These are phyloP conservation scores for Auricularia auricula-judae DNA, from an alignment of 768 basidiomycete species.

Conservation along the genomic window DNA sequence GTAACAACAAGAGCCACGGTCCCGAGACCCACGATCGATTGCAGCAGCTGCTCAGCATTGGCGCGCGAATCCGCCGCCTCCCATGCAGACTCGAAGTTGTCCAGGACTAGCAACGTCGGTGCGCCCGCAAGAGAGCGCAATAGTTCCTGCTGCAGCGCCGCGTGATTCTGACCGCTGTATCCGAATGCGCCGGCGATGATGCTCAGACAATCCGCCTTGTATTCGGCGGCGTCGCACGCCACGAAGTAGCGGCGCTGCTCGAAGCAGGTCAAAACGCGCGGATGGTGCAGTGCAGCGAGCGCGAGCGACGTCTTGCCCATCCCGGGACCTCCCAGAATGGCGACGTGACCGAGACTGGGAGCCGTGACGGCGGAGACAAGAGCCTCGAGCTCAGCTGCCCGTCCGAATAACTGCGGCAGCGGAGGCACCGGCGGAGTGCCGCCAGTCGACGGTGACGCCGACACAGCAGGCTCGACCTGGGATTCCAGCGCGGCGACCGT, in stretches of 20 bases:
- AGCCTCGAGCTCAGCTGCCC: background rate
- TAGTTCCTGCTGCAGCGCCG: too few relatives aligned
- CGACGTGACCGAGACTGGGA: background rate
- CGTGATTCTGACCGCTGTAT: too few relatives aligned
- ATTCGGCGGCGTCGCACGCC: conserved; percentile 17
- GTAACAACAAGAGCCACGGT: background rate
- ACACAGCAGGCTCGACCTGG: too few relatives aligned
- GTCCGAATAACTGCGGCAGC: background rate
- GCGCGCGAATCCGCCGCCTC: background rate
- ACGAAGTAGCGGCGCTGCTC: conserved; percentile 18
- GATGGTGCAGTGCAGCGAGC: conserved; percentile 20
- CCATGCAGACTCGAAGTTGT: background rate
- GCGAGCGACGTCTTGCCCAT: conserved; percentile 31
- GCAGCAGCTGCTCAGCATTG: background rate
- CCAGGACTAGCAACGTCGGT: conserved; percentile 5
- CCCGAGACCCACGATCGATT: background rate
- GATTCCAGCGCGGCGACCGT: too few relatives aligned
- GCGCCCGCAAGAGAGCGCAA: conserved; percentile 4
- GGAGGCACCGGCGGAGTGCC: too few relatives aligned
- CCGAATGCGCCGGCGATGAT: background rate
- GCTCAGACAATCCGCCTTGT: background rate
- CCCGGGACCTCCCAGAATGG: conserved; percentile 21
- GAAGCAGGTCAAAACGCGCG: conserved; percentile 14
- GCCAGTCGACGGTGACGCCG: too few relatives aligned
- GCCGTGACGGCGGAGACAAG: background rate